Percentiles rank a stretch among this genome's conserved stretches.
Evolutionary conservation across 2,329 filamentous ascomycete genomes (phyloP).

Genomic region (Colletotrichum eleusines): DNA sequence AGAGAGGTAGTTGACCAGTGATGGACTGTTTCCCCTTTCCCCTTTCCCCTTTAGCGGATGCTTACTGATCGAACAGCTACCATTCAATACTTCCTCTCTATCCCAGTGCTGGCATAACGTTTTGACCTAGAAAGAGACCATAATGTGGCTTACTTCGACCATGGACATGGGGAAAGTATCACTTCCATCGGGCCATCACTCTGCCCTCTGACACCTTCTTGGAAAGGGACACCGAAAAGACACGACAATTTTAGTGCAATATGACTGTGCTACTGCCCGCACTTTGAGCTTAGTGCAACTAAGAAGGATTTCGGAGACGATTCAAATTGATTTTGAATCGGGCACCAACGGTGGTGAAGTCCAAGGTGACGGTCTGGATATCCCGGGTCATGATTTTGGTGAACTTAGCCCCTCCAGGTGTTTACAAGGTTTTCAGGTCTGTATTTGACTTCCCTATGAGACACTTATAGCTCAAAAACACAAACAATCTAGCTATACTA

Average conservation of each 20-base stretch:
- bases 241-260: background rate
- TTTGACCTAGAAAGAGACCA: background rate
- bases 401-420: too few species aligned
- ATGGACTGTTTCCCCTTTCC: too few species aligned
- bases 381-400: background rate
- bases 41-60: too few species aligned
- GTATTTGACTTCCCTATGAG: background rate
- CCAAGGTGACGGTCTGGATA: too few species aligned
- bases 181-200: constrained; percentile 46
- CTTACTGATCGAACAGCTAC: too few species aligned
- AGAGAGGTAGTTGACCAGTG: constrained; percentile 44
- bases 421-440: background rate
- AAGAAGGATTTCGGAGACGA: too few species aligned
- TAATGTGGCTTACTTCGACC: constrained; percentile 1
- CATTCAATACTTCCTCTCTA: too few species aligned
- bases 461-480: background rate
- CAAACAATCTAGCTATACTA: background rate
- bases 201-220: too few species aligned
- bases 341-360: too few species aligned
- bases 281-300: too few species aligned
- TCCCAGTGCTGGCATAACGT: background rate
- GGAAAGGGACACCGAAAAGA: too few species aligned
- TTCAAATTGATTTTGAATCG: too few species aligned
- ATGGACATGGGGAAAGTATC: constrained; percentile 46
- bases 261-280: background rate